A percentile compares a stretch with the other conserved stretches of the same genome.
Conservation (phyloP, 495 filamentous ascomycete genomes). For the Neurospora sp. region DNA sequence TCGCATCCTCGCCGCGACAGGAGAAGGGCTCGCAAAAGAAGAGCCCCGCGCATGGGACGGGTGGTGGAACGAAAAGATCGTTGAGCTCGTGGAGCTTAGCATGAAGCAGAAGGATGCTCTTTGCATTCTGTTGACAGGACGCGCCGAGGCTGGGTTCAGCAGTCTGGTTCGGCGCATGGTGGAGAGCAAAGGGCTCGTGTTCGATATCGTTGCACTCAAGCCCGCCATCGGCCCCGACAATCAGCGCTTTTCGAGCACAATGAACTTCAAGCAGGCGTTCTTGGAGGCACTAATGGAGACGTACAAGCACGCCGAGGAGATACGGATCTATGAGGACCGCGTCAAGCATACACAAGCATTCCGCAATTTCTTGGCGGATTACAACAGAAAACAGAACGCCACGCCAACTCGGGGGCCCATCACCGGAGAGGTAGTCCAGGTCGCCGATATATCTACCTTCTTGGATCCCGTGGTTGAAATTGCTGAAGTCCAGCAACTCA, state of each 20-base stretch:
- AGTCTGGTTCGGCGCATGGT: conserved; percentile 78
- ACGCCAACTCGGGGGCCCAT: conserved; percentile 48
- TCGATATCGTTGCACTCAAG: conserved; percentile 85
- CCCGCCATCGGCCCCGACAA: conserved; percentile 69
- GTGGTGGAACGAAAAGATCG: conserved; percentile 96
- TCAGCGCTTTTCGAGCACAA: conserved; percentile 66
- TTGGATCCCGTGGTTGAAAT: conserved; percentile 81
- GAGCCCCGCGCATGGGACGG: conserved; percentile 78
- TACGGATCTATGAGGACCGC: conserved; percentile 57
- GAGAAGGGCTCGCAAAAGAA: conserved; percentile 73
- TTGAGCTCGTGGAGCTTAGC: conserved; percentile 69
- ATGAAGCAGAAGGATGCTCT: conserved; percentile 83
- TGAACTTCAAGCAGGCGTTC: conserved; percentile 80
- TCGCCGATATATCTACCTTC: conserved; percentile 60
- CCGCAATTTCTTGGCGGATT: conserved; percentile 63
- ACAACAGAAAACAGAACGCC: conserved; percentile 49
- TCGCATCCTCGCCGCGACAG: conserved; percentile 74
- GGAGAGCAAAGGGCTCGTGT: conserved; percentile 64
- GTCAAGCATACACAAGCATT: conserved; percentile 62
- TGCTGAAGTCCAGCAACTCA: conserved; percentile 76
- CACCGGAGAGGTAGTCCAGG: conserved; percentile 73
- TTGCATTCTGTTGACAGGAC: conserved; percentile 81
- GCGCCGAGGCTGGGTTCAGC: conserved; percentile 64
- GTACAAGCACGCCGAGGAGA: conserved; percentile 72
- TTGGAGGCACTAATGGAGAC: conserved; percentile 71